Conservation (phyloP, 1,284 basidiomycete species). For the Sphaerobolus stellatus region DNA sequence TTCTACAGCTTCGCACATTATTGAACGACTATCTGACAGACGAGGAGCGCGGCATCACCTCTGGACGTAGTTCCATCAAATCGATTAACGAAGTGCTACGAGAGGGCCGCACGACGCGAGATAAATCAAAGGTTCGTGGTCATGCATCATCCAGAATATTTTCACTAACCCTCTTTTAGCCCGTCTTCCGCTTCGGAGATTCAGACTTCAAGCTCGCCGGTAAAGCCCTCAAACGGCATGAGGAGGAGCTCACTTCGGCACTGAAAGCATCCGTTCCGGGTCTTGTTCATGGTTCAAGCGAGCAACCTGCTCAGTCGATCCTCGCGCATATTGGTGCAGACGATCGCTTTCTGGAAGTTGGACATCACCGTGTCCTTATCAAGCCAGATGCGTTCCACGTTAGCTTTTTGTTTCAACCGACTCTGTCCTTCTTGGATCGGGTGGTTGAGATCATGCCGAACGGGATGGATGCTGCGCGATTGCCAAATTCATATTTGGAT, state of each 20-base stretch:
- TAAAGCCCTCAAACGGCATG: constrained; percentile 72
- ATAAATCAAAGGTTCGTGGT: constrained; percentile 68
- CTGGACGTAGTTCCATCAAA: constrained; percentile 82
- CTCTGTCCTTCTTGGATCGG: constrained; percentile 81
- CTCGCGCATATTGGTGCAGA: constrained; percentile 62
- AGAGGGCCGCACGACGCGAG: constrained; percentile 76
- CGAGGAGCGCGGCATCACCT: constrained; percentile 75
- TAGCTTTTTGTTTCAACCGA: constrained; percentile 90
- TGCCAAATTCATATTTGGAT: constrained; percentile 79
- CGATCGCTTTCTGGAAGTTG: constrained; percentile 66
- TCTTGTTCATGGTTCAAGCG: constrained; percentile 71
- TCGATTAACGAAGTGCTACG: constrained; percentile 94
- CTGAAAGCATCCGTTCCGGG: constrained; percentile 93
- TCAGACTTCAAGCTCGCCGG: constrained; percentile 73
- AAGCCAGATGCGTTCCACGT: constrained; percentile 95
- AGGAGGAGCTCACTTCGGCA: constrained; percentile 83
- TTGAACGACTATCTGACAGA: constrained; percentile 91
- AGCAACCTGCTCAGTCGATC: constrained; percentile 61
- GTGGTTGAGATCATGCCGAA: constrained; percentile 71
- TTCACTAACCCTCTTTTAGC: constrained; percentile 40
- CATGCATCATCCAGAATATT: constrained; percentile 1
- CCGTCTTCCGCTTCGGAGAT: constrained; percentile 89
- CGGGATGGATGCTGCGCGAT: constrained; percentile 66
- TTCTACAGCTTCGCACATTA: constrained; percentile 72
- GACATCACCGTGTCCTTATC: constrained; percentile 83